phyloP scores from a whole-genome alignment of 371 early-diverging fungal genomes.

The Aphelidium insulamus region DNA sequence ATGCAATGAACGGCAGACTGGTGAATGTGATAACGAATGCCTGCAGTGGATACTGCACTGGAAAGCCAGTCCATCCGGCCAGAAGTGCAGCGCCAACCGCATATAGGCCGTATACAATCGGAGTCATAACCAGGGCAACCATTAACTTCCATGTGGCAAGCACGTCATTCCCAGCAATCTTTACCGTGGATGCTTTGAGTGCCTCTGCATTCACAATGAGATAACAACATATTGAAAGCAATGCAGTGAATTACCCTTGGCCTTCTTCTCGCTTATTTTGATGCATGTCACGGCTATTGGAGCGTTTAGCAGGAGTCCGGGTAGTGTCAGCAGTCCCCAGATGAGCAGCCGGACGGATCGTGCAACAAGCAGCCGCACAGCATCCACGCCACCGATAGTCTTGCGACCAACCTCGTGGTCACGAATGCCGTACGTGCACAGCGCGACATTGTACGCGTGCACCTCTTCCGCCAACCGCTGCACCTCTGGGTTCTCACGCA shows the following conservation, averaged over 20 bases:
- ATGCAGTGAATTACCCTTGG: slow-evolving; percentile 19
- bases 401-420: slow-evolving; percentile 88
- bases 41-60: slow-evolving; percentile 6
- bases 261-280: slow-evolving; percentile 47
- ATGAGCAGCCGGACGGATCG: slow-evolving; percentile 37
- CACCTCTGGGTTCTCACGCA: slow-evolving; percentile 58
- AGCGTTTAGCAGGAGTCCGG: slow-evolving; percentile 56
- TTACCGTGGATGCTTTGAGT: slow-evolving; percentile 64
- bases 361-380: slow-evolving; percentile 39
- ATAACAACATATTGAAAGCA: background rate
- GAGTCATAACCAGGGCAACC: slow-evolving; percentile 54
- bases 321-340: slow-evolving; percentile 50
- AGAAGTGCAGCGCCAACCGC: slow-evolving; percentile 8
- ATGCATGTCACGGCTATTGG: slow-evolving; percentile 53
- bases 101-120: slow-evolving; percentile 49
- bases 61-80: slow-evolving; percentile 5
- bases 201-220: slow-evolving; percentile 33
- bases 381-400: slow-evolving; percentile 34
- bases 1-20: slow-evolving; percentile 44
- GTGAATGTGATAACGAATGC: slow-evolving; percentile 29
- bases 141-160: slow-evolving; percentile 89
- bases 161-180: slow-evolving; percentile 80
- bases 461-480: slow-evolving; percentile 43
- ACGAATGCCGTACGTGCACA: slow-evolving; percentile 71
- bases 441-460: slow-evolving; percentile 58